Percentiles rank a stretch among this genome's conserved stretches.
phyloP scores from a whole-genome alignment of 495 filamentous ascomycete species.

The Tuber melanosporum region DNA sequence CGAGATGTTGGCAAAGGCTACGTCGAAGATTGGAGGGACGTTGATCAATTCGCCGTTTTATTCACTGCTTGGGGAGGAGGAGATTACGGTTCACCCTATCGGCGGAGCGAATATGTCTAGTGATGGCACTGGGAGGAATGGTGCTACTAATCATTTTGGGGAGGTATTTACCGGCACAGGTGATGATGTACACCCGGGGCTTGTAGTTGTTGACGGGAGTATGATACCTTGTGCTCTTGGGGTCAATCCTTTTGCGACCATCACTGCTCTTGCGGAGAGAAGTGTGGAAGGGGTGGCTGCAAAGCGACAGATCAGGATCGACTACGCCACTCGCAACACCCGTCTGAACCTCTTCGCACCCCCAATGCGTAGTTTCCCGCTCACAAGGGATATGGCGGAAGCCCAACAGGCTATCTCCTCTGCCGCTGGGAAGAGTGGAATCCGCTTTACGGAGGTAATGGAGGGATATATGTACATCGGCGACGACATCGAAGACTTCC shows the following conservation, averaged over 20 bases:
- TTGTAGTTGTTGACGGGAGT: conserved; percentile 59
- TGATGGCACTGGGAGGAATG: conserved; percentile 52
- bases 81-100: conserved; percentile 63
- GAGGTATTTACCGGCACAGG: conserved; percentile 54
- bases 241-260: conserved; percentile 65
- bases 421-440: conserved; percentile 48
- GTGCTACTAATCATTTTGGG: conserved; percentile 60
- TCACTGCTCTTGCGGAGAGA: conserved; percentile 60
- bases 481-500: conserved; percentile 50
- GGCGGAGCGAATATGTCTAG: conserved; percentile 60
- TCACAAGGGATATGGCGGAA: conserved; percentile 18
- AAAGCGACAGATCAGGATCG: conserved; percentile 47
- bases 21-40: conserved; percentile 53
- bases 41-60: conserved; percentile 55
- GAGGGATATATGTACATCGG: conserved; percentile 55
- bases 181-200: conserved; percentile 50
- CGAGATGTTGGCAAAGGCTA: conserved; percentile 49
- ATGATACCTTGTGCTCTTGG: conserved; percentile 59
- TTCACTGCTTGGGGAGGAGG: conserved; percentile 49
- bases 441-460: conserved; percentile 60
- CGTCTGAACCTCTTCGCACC: conserved; percentile 36
- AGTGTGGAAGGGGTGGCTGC: conserved; percentile 50
- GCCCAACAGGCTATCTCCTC: conserved; percentile 45
- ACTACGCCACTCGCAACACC: conserved; percentile 49
- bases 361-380: conserved; percentile 25